These are phyloP conservation scores for Agrocybe pediades DNA, from an alignment of 768 basidiomycete genomes.

Conservation along the genomic window DNA sequence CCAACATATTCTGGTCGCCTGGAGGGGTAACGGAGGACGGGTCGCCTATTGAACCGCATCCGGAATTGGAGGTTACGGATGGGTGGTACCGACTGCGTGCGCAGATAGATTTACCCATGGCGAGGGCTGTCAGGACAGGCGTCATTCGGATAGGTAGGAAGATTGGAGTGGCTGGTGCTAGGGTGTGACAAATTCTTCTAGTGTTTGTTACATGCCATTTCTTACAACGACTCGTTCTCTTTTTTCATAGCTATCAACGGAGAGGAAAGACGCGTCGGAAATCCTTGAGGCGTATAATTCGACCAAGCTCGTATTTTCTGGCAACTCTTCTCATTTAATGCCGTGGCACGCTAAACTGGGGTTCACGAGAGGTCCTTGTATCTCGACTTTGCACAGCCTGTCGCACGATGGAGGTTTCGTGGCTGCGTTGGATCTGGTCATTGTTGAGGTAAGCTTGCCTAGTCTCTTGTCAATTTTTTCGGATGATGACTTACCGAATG, in stretches of 20 bases:
- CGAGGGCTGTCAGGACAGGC: constrained; percentile 66
- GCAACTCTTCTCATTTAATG: constrained; percentile 85
- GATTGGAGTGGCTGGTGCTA: constrained; percentile 77
- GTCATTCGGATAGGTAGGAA: constrained; percentile 80
- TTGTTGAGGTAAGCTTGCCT: constrained; percentile 55
- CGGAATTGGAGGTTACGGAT: constrained; percentile 90
- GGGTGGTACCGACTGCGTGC: constrained; percentile 94
- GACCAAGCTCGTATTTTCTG: constrained; percentile 65
- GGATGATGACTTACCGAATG: background rate
- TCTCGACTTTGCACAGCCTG: constrained; percentile 79
- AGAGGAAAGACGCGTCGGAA: constrained; percentile 77
- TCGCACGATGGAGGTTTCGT: constrained; percentile 81
- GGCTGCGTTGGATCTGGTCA: constrained; percentile 69
- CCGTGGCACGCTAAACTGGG: constrained; percentile 91
- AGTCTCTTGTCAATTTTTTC: background rate
- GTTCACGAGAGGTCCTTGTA: constrained; percentile 62
- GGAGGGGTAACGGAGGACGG: constrained; percentile 37
- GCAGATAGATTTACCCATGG: constrained; percentile 70
- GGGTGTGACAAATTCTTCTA: constrained; percentile 48
- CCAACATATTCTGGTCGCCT: constrained; percentile 62
- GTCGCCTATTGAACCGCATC: constrained; percentile 37
- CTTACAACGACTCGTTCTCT: background rate
- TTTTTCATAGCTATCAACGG: constrained; percentile 57
- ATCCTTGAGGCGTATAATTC: constrained; percentile 79
- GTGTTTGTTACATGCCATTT: background rate